These are phyloP conservation scores for Candida broadrunensis DNA, from an alignment of 805 yeast genomes.

Conservation along the genomic window DNA sequence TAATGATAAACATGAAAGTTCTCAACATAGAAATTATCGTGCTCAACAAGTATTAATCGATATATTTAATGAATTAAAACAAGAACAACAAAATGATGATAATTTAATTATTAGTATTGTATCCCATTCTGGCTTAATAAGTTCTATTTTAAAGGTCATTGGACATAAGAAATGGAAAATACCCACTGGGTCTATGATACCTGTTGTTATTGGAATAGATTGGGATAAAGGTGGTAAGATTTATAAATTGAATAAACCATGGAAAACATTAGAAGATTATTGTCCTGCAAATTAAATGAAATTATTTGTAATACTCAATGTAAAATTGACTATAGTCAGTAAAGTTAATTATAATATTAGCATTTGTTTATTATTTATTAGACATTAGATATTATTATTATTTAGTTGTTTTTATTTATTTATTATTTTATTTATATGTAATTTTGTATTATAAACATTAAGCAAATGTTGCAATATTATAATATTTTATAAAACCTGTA, in stretches of 20 bases:
- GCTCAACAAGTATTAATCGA: constrained; percentile 24
- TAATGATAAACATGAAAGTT: constrained; percentile 18
- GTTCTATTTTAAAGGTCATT: constrained; percentile 20
- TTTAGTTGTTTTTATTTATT: too few relatives aligned
- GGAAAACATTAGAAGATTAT: constrained; percentile 8
- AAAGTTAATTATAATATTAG: too few relatives aligned
- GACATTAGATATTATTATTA: too few relatives aligned
- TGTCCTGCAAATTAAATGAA: too few relatives aligned
- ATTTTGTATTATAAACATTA: too few relatives aligned
- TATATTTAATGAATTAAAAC: constrained; percentile 12
- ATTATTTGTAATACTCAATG: too few relatives aligned
- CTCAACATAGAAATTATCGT: constrained; percentile 22
- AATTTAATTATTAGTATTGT: constrained; percentile 22
- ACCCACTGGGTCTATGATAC: constrained; percentile 26
- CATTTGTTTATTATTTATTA: too few relatives aligned
- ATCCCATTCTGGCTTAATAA: constrained; percentile 27
- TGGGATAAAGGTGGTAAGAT: constrained; percentile 3
- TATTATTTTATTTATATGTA: too few relatives aligned
- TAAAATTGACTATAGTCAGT: too few relatives aligned
- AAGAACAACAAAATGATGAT: constrained; percentile 10
- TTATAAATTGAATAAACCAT: constrained; percentile 8
- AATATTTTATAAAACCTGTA: too few relatives aligned
- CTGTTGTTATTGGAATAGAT: constrained; percentile 23
- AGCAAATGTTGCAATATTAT: too few relatives aligned
- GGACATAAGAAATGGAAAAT: constrained; percentile 21